Evolutionary conservation across 305 asterid genomes (phyloP).

Genomic region (Withania somnifera): DNA sequence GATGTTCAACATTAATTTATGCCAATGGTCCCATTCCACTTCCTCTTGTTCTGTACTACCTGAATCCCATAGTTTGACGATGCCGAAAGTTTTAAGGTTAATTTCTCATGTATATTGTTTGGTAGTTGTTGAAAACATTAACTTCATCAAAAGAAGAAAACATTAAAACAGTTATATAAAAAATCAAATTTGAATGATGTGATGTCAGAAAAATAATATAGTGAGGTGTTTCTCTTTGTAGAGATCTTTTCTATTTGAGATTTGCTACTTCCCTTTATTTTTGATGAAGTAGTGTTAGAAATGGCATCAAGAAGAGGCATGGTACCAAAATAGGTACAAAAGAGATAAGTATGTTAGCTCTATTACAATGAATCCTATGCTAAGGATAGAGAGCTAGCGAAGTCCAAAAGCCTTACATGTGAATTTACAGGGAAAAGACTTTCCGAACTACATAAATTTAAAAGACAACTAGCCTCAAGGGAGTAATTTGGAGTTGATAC

Average conservation of each 20-base stretch:
- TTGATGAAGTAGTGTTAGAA: neutral
- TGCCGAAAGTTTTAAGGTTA: neutral
- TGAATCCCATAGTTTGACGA: neutral
- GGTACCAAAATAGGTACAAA: neutral
- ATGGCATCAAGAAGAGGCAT: neutral
- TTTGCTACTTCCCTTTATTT: neutral
- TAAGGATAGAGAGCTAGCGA: no score
- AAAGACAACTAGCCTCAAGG: neutral
- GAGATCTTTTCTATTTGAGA: neutral
- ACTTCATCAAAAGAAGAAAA: no score
- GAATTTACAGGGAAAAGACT: no score
- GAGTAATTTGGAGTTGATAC: neutral
- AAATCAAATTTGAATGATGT: neutral
- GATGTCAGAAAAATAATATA: neutral
- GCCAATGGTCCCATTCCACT: neutral
- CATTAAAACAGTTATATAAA: neutral
- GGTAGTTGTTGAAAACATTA: no score
- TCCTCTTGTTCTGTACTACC: neutral
- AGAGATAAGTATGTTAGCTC: no score
- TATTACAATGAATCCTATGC: no score
- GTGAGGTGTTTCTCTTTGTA: neutral
- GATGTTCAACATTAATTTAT: neutral
- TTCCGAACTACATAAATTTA: no score
- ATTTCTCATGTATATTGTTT: neutral
- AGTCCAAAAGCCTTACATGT: no score